phyloP scores from a whole-genome alignment of 2,329 filamentous ascomycete species.

The Raffaelea albimanens region DNA sequence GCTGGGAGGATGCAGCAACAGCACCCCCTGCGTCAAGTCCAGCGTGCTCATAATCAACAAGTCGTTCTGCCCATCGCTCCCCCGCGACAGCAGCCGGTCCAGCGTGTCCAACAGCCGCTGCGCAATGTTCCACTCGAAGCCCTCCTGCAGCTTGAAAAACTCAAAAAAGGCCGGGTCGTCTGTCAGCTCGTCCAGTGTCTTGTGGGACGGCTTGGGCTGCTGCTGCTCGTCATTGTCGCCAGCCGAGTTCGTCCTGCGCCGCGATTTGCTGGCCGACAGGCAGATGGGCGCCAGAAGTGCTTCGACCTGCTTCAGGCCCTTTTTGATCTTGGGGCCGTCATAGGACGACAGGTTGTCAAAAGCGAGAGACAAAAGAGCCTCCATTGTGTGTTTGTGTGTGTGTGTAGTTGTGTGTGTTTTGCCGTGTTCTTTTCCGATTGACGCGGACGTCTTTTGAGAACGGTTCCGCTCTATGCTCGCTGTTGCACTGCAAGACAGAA shows the following conservation, averaged over 20 bases:
- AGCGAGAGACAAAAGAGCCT: conserved; percentile 80
- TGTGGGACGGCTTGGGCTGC: conserved; percentile 28
- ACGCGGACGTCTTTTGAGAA: too few species aligned
- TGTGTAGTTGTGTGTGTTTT: too few species aligned
- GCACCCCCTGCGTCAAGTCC: conserved; percentile 77
- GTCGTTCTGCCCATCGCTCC: conserved; percentile 61
- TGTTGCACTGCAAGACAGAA: too few species aligned
- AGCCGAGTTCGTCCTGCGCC: conserved; percentile 10
- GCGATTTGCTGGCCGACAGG: conserved; percentile 44
- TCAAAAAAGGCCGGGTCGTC: conserved; percentile 86
- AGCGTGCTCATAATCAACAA: conserved; percentile 79
- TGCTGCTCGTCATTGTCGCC: conserved; percentile 14
- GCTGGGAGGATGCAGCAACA: conserved; percentile 84
- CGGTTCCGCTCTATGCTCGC: too few species aligned
- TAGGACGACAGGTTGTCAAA: conserved; percentile 96
- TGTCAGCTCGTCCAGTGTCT: conserved; percentile 59
- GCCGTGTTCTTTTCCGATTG: too few species aligned
- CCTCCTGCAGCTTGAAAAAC: conserved; percentile 94
- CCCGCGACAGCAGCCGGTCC: conserved; percentile 18
- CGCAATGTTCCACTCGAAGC: conserved; percentile 96
- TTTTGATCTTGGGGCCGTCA: conserved; percentile 80
- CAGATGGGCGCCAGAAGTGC: conserved; percentile 91
- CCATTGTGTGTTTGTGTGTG: conserved; percentile 47
- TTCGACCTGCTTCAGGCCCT: conserved; percentile 89
- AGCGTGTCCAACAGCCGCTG: conserved; percentile 62